Evolutionary conservation across 2,329 filamentous ascomycete genomes (phyloP).

Genomic region (Penicillium olsonii): DNA sequence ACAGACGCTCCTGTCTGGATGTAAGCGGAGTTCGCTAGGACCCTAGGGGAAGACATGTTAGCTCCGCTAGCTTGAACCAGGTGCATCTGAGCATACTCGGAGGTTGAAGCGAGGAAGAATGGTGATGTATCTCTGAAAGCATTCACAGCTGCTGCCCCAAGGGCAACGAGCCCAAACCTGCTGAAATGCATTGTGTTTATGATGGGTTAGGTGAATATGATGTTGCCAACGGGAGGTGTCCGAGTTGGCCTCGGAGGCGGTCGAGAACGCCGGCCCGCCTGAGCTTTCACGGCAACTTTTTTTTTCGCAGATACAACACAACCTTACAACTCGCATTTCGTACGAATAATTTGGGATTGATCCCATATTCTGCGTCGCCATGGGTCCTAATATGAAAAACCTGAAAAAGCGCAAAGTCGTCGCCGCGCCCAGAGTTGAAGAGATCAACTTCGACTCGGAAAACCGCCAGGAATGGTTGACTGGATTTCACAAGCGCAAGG

Average conservation of each 20-base stretch:
- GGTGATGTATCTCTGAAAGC: constrained; percentile 87
- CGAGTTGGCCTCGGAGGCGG: constrained; percentile 37
- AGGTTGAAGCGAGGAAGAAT: constrained; percentile 83
- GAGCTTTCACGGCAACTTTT: constrained; percentile 29
- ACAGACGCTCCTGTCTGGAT: constrained; percentile 49
- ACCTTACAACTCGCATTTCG: not conserved
- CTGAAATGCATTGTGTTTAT: constrained; percentile 44
- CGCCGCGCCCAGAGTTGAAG: constrained; percentile 59
- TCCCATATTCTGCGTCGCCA: constrained; percentile 19
- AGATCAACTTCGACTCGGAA: constrained; percentile 79
- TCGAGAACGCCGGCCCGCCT: constrained; percentile 33
- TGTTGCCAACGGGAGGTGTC: constrained; percentile 31
- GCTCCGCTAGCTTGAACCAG: constrained; percentile 17
- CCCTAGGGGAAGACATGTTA: constrained; percentile 34
- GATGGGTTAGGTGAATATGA: constrained; percentile 25
- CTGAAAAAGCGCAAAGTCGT: constrained; percentile 67
- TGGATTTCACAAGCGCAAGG: constrained; percentile 94
- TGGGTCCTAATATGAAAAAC: constrained; percentile 66
- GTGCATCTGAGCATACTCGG: constrained; percentile 61
- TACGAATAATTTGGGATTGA: not conserved
- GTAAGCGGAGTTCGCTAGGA: constrained; percentile 42
- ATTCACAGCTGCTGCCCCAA: constrained; percentile 60
- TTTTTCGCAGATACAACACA: constrained; percentile 13
- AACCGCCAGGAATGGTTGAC: constrained; percentile 86
- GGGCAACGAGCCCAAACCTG: constrained; percentile 49